phyloP scores from a whole-genome alignment of 805 yeast genomes.

The Metschnikowia borealis region DNA sequence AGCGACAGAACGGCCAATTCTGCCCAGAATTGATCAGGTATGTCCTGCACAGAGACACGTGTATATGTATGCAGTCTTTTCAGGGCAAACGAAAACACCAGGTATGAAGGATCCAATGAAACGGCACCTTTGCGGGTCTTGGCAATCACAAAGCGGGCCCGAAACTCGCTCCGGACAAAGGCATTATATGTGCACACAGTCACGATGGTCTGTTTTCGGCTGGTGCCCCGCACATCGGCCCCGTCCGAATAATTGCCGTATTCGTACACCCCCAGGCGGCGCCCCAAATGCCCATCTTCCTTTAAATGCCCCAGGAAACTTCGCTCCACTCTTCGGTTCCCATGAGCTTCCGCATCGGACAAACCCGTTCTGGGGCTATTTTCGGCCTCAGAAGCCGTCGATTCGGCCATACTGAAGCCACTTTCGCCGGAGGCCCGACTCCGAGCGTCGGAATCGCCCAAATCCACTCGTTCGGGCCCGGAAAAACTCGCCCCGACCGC shows the following conservation, averaged over 20 bases:
- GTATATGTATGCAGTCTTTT: conserved; percentile 10
- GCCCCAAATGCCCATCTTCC: background rate
- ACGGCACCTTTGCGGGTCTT: conserved; percentile 7
- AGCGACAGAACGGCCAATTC: conserved; percentile 58
- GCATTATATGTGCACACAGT: conserved; percentile 72
- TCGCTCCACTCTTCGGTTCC: background rate
- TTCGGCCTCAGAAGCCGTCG: background rate
- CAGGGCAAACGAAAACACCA: conserved; percentile 9
- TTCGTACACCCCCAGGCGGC: background rate
- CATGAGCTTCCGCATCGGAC: too few species aligned
- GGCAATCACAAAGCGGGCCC: conserved; percentile 52
- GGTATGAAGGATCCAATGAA: conserved; percentile 9
- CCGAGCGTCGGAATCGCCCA: conserved; percentile 7
- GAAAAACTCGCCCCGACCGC: conserved; percentile 22
- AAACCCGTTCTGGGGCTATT: background rate
- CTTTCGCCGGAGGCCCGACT: background rate
- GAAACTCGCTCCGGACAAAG: conserved; percentile 67
- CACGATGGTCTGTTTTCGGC: conserved; percentile 33
- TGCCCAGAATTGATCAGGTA: conserved; percentile 43
- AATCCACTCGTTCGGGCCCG: conserved; percentile 14
- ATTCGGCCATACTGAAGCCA: background rate
- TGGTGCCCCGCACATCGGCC: conserved; percentile 4
- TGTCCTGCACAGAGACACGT: conserved; percentile 15
- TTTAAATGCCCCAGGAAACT: too few species aligned
- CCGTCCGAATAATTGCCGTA: background rate